Conservation (phyloP, 164 flowering plant genomes). For the Cinnamomum micranthum region DNA sequence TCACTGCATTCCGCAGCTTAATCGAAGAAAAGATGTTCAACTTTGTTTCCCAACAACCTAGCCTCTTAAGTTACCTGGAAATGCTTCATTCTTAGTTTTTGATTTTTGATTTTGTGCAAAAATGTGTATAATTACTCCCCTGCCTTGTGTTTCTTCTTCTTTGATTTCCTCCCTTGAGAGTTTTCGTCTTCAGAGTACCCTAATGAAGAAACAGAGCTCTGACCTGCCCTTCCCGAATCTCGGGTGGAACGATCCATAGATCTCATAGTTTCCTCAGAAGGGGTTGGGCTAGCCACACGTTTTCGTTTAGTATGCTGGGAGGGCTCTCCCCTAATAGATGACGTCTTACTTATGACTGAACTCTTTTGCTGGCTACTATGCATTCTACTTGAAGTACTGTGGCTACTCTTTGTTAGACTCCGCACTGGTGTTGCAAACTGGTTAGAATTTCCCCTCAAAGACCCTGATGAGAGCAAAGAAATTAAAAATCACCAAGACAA, state of each 20-base stretch:
- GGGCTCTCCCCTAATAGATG: slow-evolving; percentile 25
- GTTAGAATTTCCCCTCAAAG: slow-evolving; percentile 17
- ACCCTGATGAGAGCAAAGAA: background rate
- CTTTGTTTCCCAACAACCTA: background rate
- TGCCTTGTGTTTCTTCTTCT: slow-evolving; percentile 17
- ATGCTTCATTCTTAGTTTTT: background rate
- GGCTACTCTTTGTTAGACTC: slow-evolving; percentile 22
- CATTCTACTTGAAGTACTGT: slow-evolving; percentile 19
- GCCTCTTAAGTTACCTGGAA: background rate
- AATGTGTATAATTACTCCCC: background rate
- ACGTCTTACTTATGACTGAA: slow-evolving; percentile 10
- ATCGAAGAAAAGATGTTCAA: no score
- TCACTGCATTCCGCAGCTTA: no score
- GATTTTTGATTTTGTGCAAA: background rate
- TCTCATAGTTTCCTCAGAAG: slow-evolving; percentile 9
- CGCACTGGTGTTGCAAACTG: slow-evolving; percentile 23
- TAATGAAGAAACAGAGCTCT: slow-evolving; percentile 27
- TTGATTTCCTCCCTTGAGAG: slow-evolving; percentile 31
- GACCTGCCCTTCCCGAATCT: slow-evolving; percentile 35
- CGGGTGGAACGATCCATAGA: slow-evolving; percentile 23
- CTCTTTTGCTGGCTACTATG: slow-evolving; percentile 37
- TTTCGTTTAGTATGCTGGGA: slow-evolving; percentile 33
- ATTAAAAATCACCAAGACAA: background rate
- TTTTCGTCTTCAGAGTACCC: slow-evolving; percentile 24
- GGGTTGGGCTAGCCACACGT: background rate